Percentiles rank a stretch among this genome's conserved stretches.
Conservation (phyloP, 2,329 filamentous ascomycete genomes). For the Pseudopyrenochaeta lycopersici region DNA sequence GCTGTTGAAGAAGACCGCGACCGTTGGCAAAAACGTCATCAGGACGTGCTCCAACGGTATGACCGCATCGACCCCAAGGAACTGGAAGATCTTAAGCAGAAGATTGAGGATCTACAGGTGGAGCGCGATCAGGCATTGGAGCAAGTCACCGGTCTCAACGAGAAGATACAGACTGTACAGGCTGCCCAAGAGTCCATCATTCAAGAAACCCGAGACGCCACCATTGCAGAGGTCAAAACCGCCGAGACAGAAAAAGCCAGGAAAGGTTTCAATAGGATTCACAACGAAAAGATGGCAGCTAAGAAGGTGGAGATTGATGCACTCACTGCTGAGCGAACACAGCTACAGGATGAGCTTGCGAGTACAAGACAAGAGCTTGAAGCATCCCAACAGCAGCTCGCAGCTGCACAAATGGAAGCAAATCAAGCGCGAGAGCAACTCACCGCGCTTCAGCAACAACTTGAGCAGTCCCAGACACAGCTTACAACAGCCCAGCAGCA, state of each 20-base stretch:
- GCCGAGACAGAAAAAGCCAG: constrained; percentile 68
- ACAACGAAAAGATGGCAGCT: constrained; percentile 38
- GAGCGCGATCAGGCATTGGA: constrained; percentile 65
- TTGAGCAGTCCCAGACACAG: constrained; percentile 28
- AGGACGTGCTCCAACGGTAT: constrained; percentile 95
- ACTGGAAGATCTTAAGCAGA: constrained; percentile 86
- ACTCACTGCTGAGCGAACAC: constrained; percentile 69
- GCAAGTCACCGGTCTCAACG: constrained; percentile 58
- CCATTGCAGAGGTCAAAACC: constrained; percentile 34
- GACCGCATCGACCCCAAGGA: constrained; percentile 94
- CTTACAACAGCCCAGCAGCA: constrained; percentile 44
- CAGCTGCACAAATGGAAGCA: constrained; percentile 23
- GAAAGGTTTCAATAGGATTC: constrained; percentile 61
- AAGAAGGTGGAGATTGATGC: constrained; percentile 59
- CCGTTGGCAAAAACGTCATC: constrained; percentile 93
- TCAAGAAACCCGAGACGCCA: constrained; percentile 18
- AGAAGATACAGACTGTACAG: constrained; percentile 53
- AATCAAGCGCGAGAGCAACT: constrained; percentile 64
- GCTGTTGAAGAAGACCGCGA: constrained; percentile 91
- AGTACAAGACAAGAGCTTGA: constrained; percentile 66
- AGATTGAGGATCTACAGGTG: constrained; percentile 64
- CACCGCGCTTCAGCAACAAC: constrained; percentile 58
- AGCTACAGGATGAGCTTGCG: constrained; percentile 52
- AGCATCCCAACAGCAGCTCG: constrained; percentile 54
- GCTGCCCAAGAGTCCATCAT: constrained; percentile 53